Evolutionary conservation across 164 flowering plant species (phyloP), one percentile per base, ranked within the genome.

Genomic region (Malania oleifera): DNA sequence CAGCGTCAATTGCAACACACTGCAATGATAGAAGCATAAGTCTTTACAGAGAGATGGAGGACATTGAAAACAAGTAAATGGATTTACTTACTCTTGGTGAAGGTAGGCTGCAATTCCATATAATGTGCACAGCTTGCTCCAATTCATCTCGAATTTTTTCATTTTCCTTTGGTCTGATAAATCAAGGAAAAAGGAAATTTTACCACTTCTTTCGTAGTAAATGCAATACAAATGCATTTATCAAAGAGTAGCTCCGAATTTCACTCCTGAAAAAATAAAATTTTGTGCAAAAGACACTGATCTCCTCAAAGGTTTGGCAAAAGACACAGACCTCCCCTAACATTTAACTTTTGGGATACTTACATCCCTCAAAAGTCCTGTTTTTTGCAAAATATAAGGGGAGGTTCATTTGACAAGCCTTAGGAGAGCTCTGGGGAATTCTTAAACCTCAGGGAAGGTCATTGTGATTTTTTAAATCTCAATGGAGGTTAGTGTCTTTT

Each of bases 1-100:
- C 82, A 64, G 95, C 95, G 75, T 93, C 99, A 52, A 93, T 52
- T 14, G 97, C 92, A 47, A 90, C 93, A 73, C 97, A 93, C 96
- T 89, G 76, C 44, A 9, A 27, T 18, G 20, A 59, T 8, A 61
- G 43, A 29, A 46, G 22, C 19, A 19, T 7, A n/a, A 8, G 20
- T 38, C 1, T 38, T 49, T 26, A 6, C 12, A 38, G 18, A 5
- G 31, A 37, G 12, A 20, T 12, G 22, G n/a, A 56, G 28, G 57
- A 7, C 19, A 44, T 18, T 40, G 15, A 13, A 22, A 56, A 24
- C 18, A 46, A 26, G 4, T 18, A 43, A 50, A 67, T 31, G 47
- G 49, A 4, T 57, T 47, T 18, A 51, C 88, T 74, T 70, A 91
- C 98, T 58, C 99, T 80, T 18, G 97, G 97, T 2, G 95, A 88